Conservation (phyloP, 208 protist genomes). For the Acanthamoeba healyi region DNA sequence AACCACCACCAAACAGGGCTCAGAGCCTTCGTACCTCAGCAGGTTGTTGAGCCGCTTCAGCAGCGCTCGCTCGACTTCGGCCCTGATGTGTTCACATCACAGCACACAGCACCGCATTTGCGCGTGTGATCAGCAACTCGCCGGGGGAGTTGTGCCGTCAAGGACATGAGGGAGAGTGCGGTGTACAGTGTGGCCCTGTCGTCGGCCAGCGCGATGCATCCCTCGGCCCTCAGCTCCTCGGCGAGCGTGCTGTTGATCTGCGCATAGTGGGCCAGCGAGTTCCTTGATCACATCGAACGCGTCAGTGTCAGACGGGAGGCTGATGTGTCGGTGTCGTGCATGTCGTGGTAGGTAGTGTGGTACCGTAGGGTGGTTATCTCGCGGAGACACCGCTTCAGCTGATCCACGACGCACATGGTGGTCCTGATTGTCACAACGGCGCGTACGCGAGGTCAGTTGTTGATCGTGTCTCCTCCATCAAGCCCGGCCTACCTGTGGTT, state of each 20-base stretch:
- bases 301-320: too few relatives aligned
- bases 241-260: constrained; percentile 21
- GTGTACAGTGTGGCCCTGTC: constrained; percentile 15
- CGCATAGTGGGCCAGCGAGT: not conserved
- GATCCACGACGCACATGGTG: not conserved
- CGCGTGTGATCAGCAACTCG: not conserved
- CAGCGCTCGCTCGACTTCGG: not conserved
- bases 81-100: not conserved
- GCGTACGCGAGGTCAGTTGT: too few relatives aligned
- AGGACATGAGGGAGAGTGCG: too few relatives aligned
- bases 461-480: too few relatives aligned
- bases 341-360: not conserved
- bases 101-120: not conserved
- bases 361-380: not conserved
- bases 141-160: not conserved
- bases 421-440: not conserved
- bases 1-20: not conserved
- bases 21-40: not conserved
- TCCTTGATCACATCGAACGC: not conserved
- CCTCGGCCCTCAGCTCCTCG: constrained; percentile 14
- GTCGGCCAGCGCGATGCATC: not conserved
- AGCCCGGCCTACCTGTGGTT: not conserved
- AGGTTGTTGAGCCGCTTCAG: constrained; percentile 33
- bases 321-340: too few relatives aligned
- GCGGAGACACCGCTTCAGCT: not conserved